phyloP scores from a whole-genome alignment of 768 basidiomycete genomes.

The Tulasnella sp. region DNA sequence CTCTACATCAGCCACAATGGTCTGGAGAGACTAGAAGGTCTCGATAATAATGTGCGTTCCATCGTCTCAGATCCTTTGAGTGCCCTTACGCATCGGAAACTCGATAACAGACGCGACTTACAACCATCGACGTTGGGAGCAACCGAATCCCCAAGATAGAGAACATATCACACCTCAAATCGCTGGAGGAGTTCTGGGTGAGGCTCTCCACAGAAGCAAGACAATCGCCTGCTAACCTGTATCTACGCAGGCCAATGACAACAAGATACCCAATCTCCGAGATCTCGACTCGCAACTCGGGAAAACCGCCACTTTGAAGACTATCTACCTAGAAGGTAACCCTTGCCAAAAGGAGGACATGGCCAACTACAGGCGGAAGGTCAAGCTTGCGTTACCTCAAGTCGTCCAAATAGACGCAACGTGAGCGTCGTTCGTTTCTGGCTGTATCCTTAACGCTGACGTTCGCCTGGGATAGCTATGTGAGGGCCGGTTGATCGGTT shows the following conservation, averaged over 20 bases:
- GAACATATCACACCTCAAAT: slow-evolving; percentile 69
- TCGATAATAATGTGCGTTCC: slow-evolving; percentile 70
- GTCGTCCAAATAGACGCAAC: slow-evolving; percentile 94
- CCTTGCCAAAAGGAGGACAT: slow-evolving; percentile 81
- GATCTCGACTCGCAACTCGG: slow-evolving; percentile 65
- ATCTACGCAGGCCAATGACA: slow-evolving; percentile 72
- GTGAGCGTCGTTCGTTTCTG: slow-evolving; percentile 46
- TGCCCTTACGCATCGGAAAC: no score
- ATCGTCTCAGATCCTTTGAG: not conserved
- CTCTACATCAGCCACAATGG: slow-evolving; percentile 95
- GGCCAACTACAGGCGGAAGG: slow-evolving; percentile 77
- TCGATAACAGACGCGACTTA: slow-evolving; percentile 55
- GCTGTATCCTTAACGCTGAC: not conserved
- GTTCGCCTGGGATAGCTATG: not conserved
- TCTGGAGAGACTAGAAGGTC: slow-evolving; percentile 72
- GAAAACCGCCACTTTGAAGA: slow-evolving; percentile 61
- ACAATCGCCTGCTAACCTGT: not conserved
- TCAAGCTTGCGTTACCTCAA: slow-evolving; percentile 83
- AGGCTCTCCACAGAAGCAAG: not conserved
- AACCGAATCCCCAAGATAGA: slow-evolving; percentile 80
- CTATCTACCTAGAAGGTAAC: slow-evolving; percentile 93
- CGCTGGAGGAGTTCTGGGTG: slow-evolving; percentile 95
- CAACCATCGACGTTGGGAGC: slow-evolving; percentile 80
- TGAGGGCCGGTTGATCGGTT: not conserved
- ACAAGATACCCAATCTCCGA: slow-evolving; percentile 69